Evolutionary conservation across 257 asterid genomes (phyloP), one percentile per base, ranked within the genome.

Genomic region (Fraxinus anomala): DNA sequence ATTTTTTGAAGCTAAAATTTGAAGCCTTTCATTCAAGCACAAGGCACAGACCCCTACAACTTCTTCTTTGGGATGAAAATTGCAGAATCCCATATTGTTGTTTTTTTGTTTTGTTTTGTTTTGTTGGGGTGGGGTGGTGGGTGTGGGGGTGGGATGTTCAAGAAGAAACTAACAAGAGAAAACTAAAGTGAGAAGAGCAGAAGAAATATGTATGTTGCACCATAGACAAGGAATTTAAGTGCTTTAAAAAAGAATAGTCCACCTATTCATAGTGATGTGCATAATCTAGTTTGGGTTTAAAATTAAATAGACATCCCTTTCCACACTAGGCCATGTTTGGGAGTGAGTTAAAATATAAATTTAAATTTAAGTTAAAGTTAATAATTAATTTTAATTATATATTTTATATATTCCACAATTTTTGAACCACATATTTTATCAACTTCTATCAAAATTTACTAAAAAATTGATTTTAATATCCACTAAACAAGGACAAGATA

Each of bases 1-100:
- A 44, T 77, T 79, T 44, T 77, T 76, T 70, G 83, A 69, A 39
- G 94, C 93, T 77, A 94, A 75, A 47, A 92, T 39, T 44, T 88
- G 76, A 67, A 94, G 95, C 91, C 84, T 91, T 72, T 94, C 92
- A 73, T 89, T 84, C 87, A 94, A 84, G 83, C 98, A 94, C 73
- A 89, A 77, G 23, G 94, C 93, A 78, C 97, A 94, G 11, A 94
- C 87, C 6, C 98, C 98, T 3, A 94, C 70, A 0, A 92, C 88
- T 54, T 74, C 34, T 13, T 88, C 91, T 59, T 77, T 80, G 1
- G 97, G 96, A 81, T 93, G 98, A 70, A 90, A 88, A 83, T 73
- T 82, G 80, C 97, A 92, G 82, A 79, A 77, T 80, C 56, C 80
- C 17, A 83, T 76, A 16, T 16, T 54, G 69, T 8, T 61, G 23